A percentile compares a stretch with the other conserved stretches of the same genome.
These are phyloP conservation scores for Polyporus tsugae DNA, from an alignment of 1,284 basidiomycete genomes.

Conservation along the genomic window DNA sequence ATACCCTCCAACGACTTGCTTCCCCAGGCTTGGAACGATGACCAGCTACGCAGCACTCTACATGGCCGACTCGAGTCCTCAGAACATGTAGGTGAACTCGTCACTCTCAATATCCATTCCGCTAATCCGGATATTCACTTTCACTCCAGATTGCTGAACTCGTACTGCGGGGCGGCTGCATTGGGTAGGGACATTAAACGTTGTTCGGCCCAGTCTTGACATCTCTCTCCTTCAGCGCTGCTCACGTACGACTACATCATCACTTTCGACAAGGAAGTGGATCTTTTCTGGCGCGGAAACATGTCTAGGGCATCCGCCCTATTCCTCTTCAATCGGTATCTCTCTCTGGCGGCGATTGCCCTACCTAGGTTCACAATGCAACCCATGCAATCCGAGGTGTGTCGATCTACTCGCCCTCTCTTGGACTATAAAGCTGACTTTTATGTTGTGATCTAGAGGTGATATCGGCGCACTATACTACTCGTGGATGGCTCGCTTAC, in stretches of 20 bases:
- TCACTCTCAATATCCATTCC: too few relatives aligned
- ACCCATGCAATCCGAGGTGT: background rate
- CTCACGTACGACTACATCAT: background rate
- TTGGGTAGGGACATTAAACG: background rate
- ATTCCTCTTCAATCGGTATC: background rate
- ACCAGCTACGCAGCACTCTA: background rate
- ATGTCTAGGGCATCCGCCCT: background rate
- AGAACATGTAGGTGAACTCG: background rate
- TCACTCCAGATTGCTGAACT: background rate
- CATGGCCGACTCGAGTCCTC: background rate
- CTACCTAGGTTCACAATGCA: background rate
- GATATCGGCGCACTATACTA: background rate
- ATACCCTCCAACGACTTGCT: background rate
- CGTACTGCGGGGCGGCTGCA: background rate
- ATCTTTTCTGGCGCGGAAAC: background rate
- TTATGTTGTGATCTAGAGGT: background rate
- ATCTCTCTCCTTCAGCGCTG: background rate
- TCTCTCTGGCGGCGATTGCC: background rate
- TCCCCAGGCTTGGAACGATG: background rate
- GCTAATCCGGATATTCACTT: too few relatives aligned
- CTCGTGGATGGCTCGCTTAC: background rate
- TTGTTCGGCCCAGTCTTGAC: background rate
- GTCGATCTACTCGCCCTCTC: background rate
- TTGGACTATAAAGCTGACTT: background rate
- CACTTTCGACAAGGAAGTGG: background rate